Percentiles rank a stretch among this genome's conserved stretches.
These are phyloP conservation scores for Leptographium radiaticola DNA, from an alignment of 2,329 filamentous ascomycete species.

Conservation along the genomic window DNA sequence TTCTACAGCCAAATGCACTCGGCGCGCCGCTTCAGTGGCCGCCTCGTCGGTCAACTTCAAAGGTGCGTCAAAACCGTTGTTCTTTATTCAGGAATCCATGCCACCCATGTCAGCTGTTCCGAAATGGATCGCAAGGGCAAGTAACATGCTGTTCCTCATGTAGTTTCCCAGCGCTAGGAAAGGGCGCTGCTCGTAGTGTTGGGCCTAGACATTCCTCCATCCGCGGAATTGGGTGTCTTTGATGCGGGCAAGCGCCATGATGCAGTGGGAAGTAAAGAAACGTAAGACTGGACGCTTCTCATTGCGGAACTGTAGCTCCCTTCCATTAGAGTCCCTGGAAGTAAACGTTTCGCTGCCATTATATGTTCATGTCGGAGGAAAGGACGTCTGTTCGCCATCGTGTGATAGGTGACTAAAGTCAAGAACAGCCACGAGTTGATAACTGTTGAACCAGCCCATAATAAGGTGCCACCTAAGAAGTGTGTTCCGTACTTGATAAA, in stretches of 20 bases:
- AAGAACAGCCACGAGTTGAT: slow-evolving; percentile 13
- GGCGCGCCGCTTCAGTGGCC: slow-evolving; percentile 4
- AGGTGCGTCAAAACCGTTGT: slow-evolving; percentile 5
- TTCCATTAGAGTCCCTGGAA: slow-evolving; percentile 1
- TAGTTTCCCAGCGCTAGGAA: slow-evolving; percentile 13
- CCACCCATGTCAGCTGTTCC: slow-evolving; percentile 2
- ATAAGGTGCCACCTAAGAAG: slow-evolving; percentile 3
- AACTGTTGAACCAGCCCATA: slow-evolving; percentile 18
- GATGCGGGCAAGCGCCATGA: slow-evolving; percentile 13
- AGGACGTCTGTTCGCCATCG: slow-evolving; percentile 9
- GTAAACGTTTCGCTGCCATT: neutral
- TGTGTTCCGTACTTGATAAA: slow-evolving; percentile 6
- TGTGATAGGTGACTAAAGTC: slow-evolving; percentile 1
- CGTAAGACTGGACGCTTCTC: slow-evolving; percentile 12
- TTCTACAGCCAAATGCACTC: slow-evolving; percentile 2
- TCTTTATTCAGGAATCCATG: slow-evolving; percentile 4
- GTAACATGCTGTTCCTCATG: slow-evolving; percentile 11
- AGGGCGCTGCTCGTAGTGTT: slow-evolving; percentile 11
- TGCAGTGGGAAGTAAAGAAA: slow-evolving; percentile 15
- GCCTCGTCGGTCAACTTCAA: slow-evolving; percentile 3
- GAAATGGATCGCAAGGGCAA: slow-evolving; percentile 6
- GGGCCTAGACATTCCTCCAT: slow-evolving; percentile 12
- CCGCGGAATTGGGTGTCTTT: slow-evolving; percentile 6
- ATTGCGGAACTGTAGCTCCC: slow-evolving; percentile 8
- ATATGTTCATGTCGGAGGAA: slow-evolving; percentile 2